These are phyloP conservation scores for Talaromyces ruber DNA, from an alignment of 495 filamentous ascomycete species.

Conservation along the genomic window DNA sequence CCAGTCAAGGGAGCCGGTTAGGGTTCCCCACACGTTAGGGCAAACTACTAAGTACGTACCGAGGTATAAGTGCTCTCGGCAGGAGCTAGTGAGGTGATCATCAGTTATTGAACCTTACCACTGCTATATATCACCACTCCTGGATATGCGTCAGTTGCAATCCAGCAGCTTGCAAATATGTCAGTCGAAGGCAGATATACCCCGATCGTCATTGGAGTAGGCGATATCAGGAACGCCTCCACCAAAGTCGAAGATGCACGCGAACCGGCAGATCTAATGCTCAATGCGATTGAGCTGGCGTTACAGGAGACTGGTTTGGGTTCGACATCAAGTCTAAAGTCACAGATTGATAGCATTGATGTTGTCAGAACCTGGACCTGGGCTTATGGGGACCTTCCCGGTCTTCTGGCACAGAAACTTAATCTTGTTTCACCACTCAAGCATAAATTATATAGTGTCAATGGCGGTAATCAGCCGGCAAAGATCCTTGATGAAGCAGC, in stretches of 20 bases:
- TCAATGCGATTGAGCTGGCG: slow-evolving; percentile 35
- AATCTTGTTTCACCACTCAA: slow-evolving; percentile 18
- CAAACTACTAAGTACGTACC: background rate
- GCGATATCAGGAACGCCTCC: slow-evolving; percentile 43
- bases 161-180: background rate
- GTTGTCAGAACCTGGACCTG: slow-evolving; percentile 53
- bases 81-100: background rate
- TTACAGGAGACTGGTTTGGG: slow-evolving; percentile 29
- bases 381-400: slow-evolving; percentile 44
- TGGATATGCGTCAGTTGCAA: background rate
- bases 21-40: background rate
- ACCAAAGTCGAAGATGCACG: slow-evolving; percentile 38
- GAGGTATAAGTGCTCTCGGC: background rate
- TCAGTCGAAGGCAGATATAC: slow-evolving; percentile 1
- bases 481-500: slow-evolving; percentile 48
- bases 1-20: too few relatives aligned
- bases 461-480: slow-evolving; percentile 46
- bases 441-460: slow-evolving; percentile 34
- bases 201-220: slow-evolving; percentile 45
- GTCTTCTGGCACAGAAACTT: slow-evolving; percentile 31
- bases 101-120: background rate
- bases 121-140: background rate
- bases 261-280: slow-evolving; percentile 44
- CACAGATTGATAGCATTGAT: slow-evolving; percentile 41
- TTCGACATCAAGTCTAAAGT: slow-evolving; percentile 18